Evolutionary conservation across 148 eudicot genomes (phyloP).

Genomic region (Cornus suecica): DNA sequence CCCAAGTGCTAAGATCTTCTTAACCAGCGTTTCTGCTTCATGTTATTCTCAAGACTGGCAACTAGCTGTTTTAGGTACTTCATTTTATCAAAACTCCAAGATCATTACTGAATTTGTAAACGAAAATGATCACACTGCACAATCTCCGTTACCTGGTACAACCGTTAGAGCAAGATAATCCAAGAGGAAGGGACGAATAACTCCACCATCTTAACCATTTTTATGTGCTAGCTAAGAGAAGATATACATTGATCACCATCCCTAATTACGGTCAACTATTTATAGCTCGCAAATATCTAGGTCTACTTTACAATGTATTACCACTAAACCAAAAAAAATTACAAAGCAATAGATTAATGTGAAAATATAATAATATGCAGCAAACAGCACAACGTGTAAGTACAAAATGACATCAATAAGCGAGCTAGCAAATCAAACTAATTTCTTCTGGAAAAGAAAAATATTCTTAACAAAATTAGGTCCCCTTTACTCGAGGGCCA

Average conservation of each 20-base stretch:
- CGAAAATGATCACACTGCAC: background rate
- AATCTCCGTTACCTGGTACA: background rate
- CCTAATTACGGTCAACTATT: background rate
- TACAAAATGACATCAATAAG: too few species aligned
- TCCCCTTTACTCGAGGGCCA: too few species aligned
- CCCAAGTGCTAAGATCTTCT: background rate
- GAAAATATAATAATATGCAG: too few species aligned
- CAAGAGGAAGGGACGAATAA: background rate
- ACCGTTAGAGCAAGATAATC: background rate
- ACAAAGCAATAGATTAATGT: too few species aligned
- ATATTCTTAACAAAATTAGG: too few species aligned
- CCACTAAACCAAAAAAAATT: too few species aligned
- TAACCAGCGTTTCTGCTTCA: background rate
- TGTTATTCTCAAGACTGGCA: background rate
- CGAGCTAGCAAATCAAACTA: too few species aligned
- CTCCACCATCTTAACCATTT: too few species aligned
- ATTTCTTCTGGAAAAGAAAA: too few species aligned
- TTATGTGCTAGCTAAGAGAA: too few species aligned
- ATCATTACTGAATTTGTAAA: background rate
- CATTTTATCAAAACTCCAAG: background rate
- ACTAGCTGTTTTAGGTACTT: background rate
- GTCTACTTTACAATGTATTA: too few species aligned
- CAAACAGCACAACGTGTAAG: too few species aligned
- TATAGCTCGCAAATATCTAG: background rate
- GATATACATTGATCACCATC: background rate